Evolutionary conservation across 805 yeast species (phyloP).

Genomic region (Tetrapisispora pingtungensis): DNA sequence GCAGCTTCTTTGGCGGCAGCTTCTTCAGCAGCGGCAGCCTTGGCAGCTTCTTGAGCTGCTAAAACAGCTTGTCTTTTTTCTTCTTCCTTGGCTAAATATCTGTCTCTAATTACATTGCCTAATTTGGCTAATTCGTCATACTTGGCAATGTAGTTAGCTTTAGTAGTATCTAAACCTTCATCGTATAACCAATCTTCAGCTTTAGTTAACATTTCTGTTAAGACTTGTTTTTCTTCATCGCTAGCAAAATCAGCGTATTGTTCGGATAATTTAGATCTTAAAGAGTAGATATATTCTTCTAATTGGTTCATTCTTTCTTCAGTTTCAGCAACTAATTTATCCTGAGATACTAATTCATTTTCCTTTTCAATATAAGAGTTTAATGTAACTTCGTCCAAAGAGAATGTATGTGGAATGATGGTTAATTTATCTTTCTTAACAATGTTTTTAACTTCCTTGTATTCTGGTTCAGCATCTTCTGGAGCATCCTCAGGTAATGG

Average conservation of each 20-base stretch:
- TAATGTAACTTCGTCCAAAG: conserved; percentile 47
- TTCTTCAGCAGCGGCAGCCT: conserved; percentile 34
- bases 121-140: conserved; percentile 92
- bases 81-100: conserved; percentile 89
- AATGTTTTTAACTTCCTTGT: conserved; percentile 81
- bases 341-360: conserved; percentile 74
- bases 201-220: conserved; percentile 61
- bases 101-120: conserved; percentile 92
- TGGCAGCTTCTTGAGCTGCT: conserved; percentile 80
- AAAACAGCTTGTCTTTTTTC: conserved; percentile 83
- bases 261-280: conserved; percentile 94
- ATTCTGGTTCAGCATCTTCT: conserved; percentile 68
- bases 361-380: conserved; percentile 69
- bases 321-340: conserved; percentile 95
- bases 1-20: conserved; percentile 10
- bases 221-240: conserved; percentile 78
- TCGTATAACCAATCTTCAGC: conserved; percentile 98
- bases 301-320: conserved; percentile 97
- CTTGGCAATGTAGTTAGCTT: conserved; percentile 95
- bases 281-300: conserved; percentile 96
- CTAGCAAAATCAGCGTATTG: conserved; percentile 80
- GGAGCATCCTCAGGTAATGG: conserved; percentile 42
- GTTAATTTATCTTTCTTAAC: conserved; percentile 79
- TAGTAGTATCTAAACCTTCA: conserved; percentile 91
- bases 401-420: conserved; percentile 51